Evolutionary conservation across 768 basidiomycete species (phyloP), one percentile per base, ranked within the genome.

Genomic region (Leucogyrophana mollusca): DNA sequence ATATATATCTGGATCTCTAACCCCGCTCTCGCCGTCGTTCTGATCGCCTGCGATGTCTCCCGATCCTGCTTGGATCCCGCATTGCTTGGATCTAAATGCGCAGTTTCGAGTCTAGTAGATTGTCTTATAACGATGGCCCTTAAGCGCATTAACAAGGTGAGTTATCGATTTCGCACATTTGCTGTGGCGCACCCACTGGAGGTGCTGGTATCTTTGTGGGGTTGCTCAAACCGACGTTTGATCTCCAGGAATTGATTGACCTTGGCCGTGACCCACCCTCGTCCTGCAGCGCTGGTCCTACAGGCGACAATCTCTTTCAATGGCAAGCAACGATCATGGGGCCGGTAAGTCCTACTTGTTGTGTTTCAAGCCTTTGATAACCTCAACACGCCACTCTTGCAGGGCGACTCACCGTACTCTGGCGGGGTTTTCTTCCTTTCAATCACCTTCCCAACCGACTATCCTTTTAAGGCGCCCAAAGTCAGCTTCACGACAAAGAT

Each of bases 301-400:
- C 88, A 50, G 92, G 92, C 43, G 94, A 98, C 66, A 94, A 97
- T 73, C 86, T 98, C 84, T 99, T 97, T 78, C 85, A 93, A 67
- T 97, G 94, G 95, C 94, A 97, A 69, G 95, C 95, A 51, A 97
- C 95, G 56, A 98, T 98, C 68, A 98, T 98, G 95, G 95, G 95
- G 34, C 95, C 95, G 48, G 94, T 95, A 62, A 68, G 94, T 76
- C 38, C 1, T 16, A 22, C 8, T 51, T 11, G 37, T 40, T 43
- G 38, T 25, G 4, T 43, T 45, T 22, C 21, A 43, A 45, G 40
- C 45, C 22, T 46, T 40, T 35, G 21, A 42, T 47, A 64, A 55
- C 65, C 59, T 61, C 54, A 52, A 54, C 56, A 52, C 36, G 50
- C 51, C 42, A 16, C 47, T 60, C 49, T 55, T 55, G 27, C 53